Base-by-base conservation (phyloP, 371 early-diverging fungal species). In the Mortierella sp. region DNA sequence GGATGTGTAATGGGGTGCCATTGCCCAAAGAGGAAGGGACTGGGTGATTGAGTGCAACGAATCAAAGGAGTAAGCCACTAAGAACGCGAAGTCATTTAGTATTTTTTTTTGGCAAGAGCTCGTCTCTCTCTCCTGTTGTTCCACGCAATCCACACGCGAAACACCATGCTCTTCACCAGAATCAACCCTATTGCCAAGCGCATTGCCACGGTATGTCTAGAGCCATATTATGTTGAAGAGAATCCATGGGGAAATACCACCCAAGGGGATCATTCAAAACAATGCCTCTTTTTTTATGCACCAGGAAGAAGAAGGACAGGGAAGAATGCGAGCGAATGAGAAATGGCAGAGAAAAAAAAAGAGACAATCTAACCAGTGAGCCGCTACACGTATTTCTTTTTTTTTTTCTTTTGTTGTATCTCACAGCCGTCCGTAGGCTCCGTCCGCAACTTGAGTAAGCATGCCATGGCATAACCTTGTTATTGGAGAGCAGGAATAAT, bases 371-470 rank as follows among this genome's bases (percentile, higher is more conserved):
- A 16, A 16, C 52, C 6, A 18, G 12, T 57, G 21, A 1, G 47
- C 5, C 0, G 26, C 44, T 19, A 14, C 52, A 26, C 44, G 51
- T 16, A 9, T 19, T 29, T 45, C 21, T 29, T 28, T 44, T 61
- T n/a, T 30, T 48, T n/a, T n/a, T n/a, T n/a, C n/a, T n/a, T n/a
- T n/a, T n/a, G n/a, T n/a, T n/a, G n/a, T 19, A 23, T 46, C 12
- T 15, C 51, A 21, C 52, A 76, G 76, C 68, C 76, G 30, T 60
- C 76, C 7, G 26, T 76, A 44, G 76, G 76, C 37, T 63, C 72
- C 28, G 62, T 76, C 62, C 76, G 76, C 53, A 76, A 67, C 19
- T 46, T 76, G 26, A 46, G 76, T 76, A 76, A 50, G 66, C 23
- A 26, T 12, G 12, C 18, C 21, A 19, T 29, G 1, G 14, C n/a